Evolutionary conservation across 2,329 filamentous ascomycete species (phyloP).

Genomic region (Fusarium pseudoanthophilum): DNA sequence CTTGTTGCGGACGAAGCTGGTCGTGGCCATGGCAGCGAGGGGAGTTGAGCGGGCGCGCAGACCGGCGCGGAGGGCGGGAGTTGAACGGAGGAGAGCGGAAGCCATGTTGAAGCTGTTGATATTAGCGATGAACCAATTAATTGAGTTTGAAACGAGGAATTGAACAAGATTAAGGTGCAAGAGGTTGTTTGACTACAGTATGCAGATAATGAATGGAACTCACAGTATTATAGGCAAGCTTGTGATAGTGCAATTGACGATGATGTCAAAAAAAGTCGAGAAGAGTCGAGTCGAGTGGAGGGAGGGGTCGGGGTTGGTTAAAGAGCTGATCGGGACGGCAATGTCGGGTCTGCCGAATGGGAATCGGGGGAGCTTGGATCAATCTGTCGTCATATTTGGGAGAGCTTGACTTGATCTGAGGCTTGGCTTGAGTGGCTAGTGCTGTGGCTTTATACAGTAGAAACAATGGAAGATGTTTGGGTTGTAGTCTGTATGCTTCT

Average conservation of each 20-base stretch:
- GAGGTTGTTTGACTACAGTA: not conserved
- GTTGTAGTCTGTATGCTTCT: not conserved
- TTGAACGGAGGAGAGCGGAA: constrained; percentile 77
- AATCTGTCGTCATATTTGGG: not conserved
- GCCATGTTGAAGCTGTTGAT: constrained; percentile 63
- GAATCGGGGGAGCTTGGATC: constrained; percentile 27
- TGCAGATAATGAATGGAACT: not conserved
- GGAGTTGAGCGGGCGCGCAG: constrained; percentile 74
- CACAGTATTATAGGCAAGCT: constrained; percentile 1
- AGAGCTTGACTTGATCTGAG: not conserved
- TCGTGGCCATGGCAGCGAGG: constrained; percentile 73
- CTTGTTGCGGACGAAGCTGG: constrained; percentile 85
- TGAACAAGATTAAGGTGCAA: not conserved
- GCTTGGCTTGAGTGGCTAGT: constrained; percentile 10
- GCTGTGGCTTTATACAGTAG: not conserved
- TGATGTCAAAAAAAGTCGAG: constrained; percentile 46
- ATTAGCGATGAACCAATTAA: not conserved
- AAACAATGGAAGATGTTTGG: not conserved
- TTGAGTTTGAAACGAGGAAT: not conserved
- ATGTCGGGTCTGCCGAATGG: constrained; percentile 45
- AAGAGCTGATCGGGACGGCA: constrained; percentile 31
- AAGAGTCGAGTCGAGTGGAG: constrained; percentile 21
- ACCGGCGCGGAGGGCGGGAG: constrained; percentile 74
- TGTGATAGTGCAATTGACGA: constrained; percentile 21
- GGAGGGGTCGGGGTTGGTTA: constrained; percentile 17